Evolutionary conservation across 306 rosid genomes (phyloP), one percentile per base, ranked within the genome.

Genomic region (Gynostemma pentaphyllum): DNA sequence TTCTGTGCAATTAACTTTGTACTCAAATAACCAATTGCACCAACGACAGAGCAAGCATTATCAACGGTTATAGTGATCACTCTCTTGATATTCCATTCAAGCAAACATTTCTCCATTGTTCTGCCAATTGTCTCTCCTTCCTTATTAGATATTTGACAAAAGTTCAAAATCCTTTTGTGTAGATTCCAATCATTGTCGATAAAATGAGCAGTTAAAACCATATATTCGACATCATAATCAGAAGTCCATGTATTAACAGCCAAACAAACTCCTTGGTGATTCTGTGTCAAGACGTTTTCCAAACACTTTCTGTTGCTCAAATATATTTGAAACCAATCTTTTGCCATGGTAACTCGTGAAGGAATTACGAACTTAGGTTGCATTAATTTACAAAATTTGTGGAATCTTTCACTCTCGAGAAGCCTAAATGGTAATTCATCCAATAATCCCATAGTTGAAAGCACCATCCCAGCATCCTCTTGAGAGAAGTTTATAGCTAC

Each of bases 171-270:
- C 57, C 19, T 51, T 26, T 9, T 29, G 14, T 51, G 57, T 34
- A 51, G 13, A 51, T 51, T 15, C 57, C 57, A 51, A 26, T 10
- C 36, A 10, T 26, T 26, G 57, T 51, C 57, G 14, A 51, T 10
- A 51, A 26, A 51, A 26, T 26, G 57, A 12, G 57, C 57, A 24
- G 36, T 51, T 51, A 51, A 51, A 24, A 51, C 57, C 57, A 51
- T 26, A 51, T 51, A 26, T 12, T 51, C 14, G 12, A 12, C 36
- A 12, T 13, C 57, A 5, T 51, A 19, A 13, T 4, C 34, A 7
- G 36, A 26, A 19, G 36, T 26, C 57, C 19, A 51, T 1, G 19
- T 51, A 51, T 15, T 5, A 51, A 51, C 14, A 12, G 36, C 27
- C 36, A 51, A 26, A 26, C 57, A 51, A 24, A 51, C 18, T 26